Base-by-base conservation (phyloP, 163 green algal species). In the Volvox carteri region DNA sequence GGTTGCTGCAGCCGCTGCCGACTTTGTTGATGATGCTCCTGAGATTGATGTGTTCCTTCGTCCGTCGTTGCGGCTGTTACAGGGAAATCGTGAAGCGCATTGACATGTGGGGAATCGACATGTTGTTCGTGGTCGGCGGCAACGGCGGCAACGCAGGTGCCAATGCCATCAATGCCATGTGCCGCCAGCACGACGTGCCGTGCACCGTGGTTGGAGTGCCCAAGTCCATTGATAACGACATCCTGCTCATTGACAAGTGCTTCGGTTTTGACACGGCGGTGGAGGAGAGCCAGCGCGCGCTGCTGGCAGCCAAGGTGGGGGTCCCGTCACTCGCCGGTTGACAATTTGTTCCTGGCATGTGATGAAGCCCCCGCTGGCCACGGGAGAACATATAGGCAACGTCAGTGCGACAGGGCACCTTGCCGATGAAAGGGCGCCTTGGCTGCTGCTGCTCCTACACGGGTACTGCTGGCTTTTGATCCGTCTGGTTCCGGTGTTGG, bases 251-350 rank as follows among this genome's bases (percentile, higher is more conserved):
- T 46, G 92, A 92, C 85, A 92, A 92, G 86, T 92, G 78, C 88
- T 99, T 98, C 78, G 97, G 97, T 19, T 99, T 99, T 90, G 97
- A 99, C 85, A 98, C 97, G n/a, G 97, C 97, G 14, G 97, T 99
- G 37, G 96, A 99, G 86, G 96, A 98, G 92, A 92, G 95, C 16
- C 96, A 99, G 93, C 93, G 95, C n/a, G 96, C 97, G n/a, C 95
- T 99, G 50, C 88, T 97, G 91, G 96, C 97, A 0, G 97, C 97
- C 7, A 97, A 96, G 86, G 90, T 95, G 68, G 16, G 86, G 16
- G 65, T 28, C n/a, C n/a, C n/a, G n/a, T n/a, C n/a, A n/a, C n/a
- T n/a, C n/a, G n/a, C n/a, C n/a, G n/a, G n/a, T n/a, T n/a, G n/a
- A n/a, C n/a, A n/a, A n/a, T n/a, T n/a, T n/a, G n/a, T n/a, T n/a